phyloP scores from a whole-genome alignment of 345 rosid genomes.

The Trapa bicornis region DNA sequence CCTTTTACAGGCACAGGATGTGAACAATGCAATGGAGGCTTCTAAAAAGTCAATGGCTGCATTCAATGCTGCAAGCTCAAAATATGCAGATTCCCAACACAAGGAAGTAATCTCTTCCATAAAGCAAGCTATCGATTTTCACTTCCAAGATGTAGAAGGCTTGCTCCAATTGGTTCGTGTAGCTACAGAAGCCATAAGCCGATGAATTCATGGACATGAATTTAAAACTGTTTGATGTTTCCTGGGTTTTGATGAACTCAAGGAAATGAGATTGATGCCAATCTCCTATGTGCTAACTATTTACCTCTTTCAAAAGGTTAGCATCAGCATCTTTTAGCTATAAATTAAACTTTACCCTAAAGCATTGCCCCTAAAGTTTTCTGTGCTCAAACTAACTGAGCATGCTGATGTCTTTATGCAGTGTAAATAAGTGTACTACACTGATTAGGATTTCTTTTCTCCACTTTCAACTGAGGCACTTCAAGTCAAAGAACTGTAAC shows the following conservation, averaged over 20 bases:
- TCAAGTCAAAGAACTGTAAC: not conserved
- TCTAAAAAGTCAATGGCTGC: slow-evolving; percentile 73
- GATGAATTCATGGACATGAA: slow-evolving; percentile 12
- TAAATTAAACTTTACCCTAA: not conserved
- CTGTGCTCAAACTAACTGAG: not conserved
- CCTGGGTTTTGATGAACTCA: not conserved
- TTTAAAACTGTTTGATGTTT: not conserved
- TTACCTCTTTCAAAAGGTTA: not conserved
- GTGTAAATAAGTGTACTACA: not conserved
- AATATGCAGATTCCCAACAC: slow-evolving; percentile 35
- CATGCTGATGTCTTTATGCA: not conserved
- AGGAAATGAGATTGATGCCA: not conserved
- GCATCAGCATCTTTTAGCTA: not conserved
- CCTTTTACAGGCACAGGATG: slow-evolving; percentile 57
- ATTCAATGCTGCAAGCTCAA: slow-evolving; percentile 43
- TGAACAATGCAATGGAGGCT: slow-evolving; percentile 85
- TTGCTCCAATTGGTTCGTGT: slow-evolving; percentile 64
- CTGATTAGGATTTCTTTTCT: not conserved
- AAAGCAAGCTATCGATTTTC: slow-evolving; percentile 81
- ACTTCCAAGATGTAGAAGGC: slow-evolving; percentile 85
- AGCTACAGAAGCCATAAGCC: slow-evolving; percentile 70
- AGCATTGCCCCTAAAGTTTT: not conserved
- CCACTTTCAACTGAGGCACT: slow-evolving; percentile 1
- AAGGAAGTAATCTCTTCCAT: slow-evolving; percentile 54
- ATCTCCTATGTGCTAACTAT: not conserved